Evolutionary conservation across 1,139 yeast species (phyloP).

Genomic region (Magnusiomyces magnusii): DNA sequence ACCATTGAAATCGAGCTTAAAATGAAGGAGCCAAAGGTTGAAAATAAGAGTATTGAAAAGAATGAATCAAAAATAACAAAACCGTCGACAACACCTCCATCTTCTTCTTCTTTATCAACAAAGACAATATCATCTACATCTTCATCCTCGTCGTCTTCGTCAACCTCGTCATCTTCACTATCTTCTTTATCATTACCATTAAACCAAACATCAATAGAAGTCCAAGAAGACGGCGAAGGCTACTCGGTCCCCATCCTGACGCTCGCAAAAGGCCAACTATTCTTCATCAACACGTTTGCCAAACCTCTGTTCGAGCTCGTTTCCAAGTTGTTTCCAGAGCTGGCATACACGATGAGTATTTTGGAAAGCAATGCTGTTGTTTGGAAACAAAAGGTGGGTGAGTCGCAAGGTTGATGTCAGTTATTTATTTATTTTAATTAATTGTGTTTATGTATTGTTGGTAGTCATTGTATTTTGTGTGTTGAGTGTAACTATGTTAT

Average conservation of each 20-base stretch:
- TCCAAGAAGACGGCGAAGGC: constrained; percentile 5
- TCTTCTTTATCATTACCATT: constrained; percentile 25
- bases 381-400: constrained; percentile 31
- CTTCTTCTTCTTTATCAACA: neutral
- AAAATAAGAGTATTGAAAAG: constrained; percentile 13
- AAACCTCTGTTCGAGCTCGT: constrained; percentile 63
- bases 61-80: neutral
- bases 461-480: too few relatives aligned
- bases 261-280: constrained; percentile 70
- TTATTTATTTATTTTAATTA: neutral
- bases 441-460: neutral
- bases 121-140: neutral
- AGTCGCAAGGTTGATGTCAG: neutral
- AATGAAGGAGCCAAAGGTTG: constrained; percentile 22
- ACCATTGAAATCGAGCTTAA: constrained; percentile 40
- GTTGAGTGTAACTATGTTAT: too few relatives aligned
- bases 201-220: constrained; percentile 27
- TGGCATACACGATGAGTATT: constrained; percentile 36
- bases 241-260: constrained; percentile 24
- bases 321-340: constrained; percentile 36
- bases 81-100: neutral
- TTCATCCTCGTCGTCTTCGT: neutral
- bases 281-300: constrained; percentile 79
- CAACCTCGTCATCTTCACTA: neutral
- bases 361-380: constrained; percentile 40